Evolutionary conservation across 768 basidiomycete genomes (phyloP).

Genomic region (Kwoniella bestiolae): DNA sequence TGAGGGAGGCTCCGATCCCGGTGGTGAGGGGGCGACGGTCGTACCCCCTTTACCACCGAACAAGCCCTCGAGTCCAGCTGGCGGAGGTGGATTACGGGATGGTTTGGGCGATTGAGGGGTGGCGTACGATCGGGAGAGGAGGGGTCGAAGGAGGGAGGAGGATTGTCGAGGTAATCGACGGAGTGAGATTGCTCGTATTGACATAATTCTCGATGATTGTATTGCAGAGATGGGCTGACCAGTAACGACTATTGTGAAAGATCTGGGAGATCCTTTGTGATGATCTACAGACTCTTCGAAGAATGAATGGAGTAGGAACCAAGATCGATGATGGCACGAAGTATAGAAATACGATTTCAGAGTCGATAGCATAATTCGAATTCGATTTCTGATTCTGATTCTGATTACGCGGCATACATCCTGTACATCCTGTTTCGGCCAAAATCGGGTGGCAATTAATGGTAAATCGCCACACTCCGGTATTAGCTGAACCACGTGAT

Average conservation of each 20-base stretch:
- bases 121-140: constrained; percentile 41
- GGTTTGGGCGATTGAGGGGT: constrained; percentile 37
- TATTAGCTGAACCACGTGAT: not conserved
- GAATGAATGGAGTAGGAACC: not conserved
- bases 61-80: constrained; percentile 46
- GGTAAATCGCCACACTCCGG: constrained; percentile 5
- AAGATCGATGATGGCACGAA: no score
- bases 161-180: constrained; percentile 32
- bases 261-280: not conserved
- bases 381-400: no score
- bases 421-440: constrained; percentile 3
- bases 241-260: not conserved
- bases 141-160: constrained; percentile 19
- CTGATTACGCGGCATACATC: constrained; percentile 17
- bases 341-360: constrained; percentile 1
- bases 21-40: constrained; percentile 47
- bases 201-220: constrained; percentile 31
- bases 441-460: constrained; percentile 8
- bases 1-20: constrained; percentile 40
- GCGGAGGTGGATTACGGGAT: constrained; percentile 41
- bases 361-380: not conserved
- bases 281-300: not conserved
- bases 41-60: constrained; percentile 39
- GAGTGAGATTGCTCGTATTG: constrained; percentile 36
- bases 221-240: not conserved